Percentiles rank a stretch among this genome's conserved stretches.
Conservation (phyloP, 257 asterid genomes). For the Forsythia suspensa region DNA sequence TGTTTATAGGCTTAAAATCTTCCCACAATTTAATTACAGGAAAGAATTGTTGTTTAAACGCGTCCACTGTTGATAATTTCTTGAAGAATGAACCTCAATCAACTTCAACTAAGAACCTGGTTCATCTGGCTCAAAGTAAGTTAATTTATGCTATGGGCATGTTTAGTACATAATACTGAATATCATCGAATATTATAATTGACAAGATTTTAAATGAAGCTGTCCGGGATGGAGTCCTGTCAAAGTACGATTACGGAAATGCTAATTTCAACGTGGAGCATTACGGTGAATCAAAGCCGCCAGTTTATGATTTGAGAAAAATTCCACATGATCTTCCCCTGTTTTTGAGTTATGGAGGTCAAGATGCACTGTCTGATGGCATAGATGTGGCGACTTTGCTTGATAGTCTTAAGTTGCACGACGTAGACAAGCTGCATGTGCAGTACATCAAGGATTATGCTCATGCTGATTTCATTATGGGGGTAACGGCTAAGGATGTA, state of each 20-base stretch:
- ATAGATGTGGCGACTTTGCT: slow-evolving; percentile 66
- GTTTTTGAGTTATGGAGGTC: slow-evolving; percentile 83
- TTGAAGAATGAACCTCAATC: slow-evolving; percentile 78
- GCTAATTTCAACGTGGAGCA: slow-evolving; percentile 47
- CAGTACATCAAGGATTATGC: slow-evolving; percentile 74
- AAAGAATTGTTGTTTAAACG: slow-evolving; percentile 73
- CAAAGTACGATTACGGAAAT: slow-evolving; percentile 71
- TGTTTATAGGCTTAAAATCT: neutral
- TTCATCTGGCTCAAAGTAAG: slow-evolving; percentile 92
- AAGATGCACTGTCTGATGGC: slow-evolving; percentile 68
- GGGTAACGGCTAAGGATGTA: slow-evolving; percentile 64
- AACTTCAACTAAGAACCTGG: slow-evolving; percentile 74
- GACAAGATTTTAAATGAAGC: slow-evolving; percentile 39
- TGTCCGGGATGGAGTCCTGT: slow-evolving; percentile 56
- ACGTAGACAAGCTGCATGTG: slow-evolving; percentile 61
- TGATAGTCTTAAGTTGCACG: slow-evolving; percentile 53
- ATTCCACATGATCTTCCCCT: slow-evolving; percentile 76
- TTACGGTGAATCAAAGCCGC: slow-evolving; percentile 63
- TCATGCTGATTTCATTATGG: slow-evolving; percentile 84
- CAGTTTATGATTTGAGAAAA: slow-evolving; percentile 51
- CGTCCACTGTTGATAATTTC: slow-evolving; percentile 58
- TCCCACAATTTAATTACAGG: slow-evolving; percentile 37
- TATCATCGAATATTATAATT: neutral
- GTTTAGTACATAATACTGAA: neutral
- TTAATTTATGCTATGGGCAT: neutral